These are phyloP conservation scores for Sporobolomyces phaffii DNA, from an alignment of 768 basidiomycete species.

Conservation along the genomic window DNA sequence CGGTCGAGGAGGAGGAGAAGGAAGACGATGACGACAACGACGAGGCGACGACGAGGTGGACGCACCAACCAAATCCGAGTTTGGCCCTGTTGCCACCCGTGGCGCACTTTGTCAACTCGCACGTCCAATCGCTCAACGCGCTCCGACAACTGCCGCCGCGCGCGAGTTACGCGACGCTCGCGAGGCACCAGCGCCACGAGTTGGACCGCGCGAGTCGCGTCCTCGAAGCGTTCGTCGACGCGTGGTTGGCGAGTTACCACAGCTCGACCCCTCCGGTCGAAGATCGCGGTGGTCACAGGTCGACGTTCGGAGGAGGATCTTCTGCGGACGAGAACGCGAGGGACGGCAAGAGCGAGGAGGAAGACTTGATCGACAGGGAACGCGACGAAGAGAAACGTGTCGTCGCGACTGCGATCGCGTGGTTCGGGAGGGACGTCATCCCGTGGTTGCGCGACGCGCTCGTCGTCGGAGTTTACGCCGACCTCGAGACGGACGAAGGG, in stretches of 20 bases:
- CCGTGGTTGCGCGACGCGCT: constrained; percentile 32
- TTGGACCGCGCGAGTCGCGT: constrained; percentile 34
- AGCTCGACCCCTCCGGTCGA: background rate
- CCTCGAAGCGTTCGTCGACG: constrained; percentile 34
- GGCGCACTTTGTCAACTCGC: constrained; percentile 36
- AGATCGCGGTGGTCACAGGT: too few species aligned
- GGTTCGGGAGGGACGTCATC: constrained; percentile 30
- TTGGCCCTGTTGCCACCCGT: constrained; percentile 33
- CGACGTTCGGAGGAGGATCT: background rate
- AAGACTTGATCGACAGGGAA: background rate
- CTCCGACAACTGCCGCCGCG: constrained; percentile 29
- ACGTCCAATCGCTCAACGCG: constrained; percentile 33
- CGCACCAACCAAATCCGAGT: constrained; percentile 15
- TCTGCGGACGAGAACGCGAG: background rate
- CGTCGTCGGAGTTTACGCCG: constrained; percentile 23
- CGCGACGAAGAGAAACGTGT: constrained; percentile 18
- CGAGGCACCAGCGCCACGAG: constrained; percentile 7
- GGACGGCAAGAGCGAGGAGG: background rate
- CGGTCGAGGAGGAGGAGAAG: background rate
- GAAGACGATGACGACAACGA: too few species aligned
- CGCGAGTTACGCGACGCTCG: constrained; percentile 10
- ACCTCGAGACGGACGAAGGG: background rate
- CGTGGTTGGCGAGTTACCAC: constrained; percentile 24
- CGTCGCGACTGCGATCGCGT: constrained; percentile 17
- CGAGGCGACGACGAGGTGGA: too few species aligned